These are phyloP conservation scores for Falciphora oryzae DNA, from an alignment of 2,329 filamentous ascomycete genomes.

Conservation along the genomic window DNA sequence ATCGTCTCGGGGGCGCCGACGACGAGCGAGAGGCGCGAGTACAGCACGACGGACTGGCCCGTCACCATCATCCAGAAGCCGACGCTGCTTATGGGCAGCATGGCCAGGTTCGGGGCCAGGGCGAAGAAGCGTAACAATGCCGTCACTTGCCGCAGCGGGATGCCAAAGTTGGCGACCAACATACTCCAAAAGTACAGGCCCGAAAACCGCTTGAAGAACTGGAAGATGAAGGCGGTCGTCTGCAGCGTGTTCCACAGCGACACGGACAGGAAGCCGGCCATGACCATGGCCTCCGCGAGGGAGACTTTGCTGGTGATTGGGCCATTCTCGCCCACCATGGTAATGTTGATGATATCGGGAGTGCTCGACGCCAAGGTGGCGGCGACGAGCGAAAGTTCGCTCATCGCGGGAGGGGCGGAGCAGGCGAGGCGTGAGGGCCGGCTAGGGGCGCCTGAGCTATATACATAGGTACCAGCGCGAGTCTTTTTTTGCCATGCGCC, in stretches of 20 bases:
- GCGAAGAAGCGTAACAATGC: slow-evolving; percentile 8
- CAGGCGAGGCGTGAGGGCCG: too few relatives aligned
- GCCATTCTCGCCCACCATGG: neutral
- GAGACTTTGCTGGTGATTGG: neutral
- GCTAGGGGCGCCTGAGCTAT: too few relatives aligned
- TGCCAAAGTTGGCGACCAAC: neutral
- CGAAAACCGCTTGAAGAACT: neutral
- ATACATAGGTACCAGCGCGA: too few relatives aligned
- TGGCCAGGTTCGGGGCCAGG: slow-evolving; percentile 6
- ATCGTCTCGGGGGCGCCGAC: slow-evolving; percentile 39
- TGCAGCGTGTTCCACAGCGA: slow-evolving; percentile 4
- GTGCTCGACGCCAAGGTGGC: too few relatives aligned
- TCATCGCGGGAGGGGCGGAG: too few relatives aligned
- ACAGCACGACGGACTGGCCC: slow-evolving; percentile 49
- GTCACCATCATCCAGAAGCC: slow-evolving; percentile 51
- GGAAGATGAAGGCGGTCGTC: slow-evolving; percentile 6
- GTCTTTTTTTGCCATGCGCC: too few relatives aligned
- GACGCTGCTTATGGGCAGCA: slow-evolving; percentile 33
- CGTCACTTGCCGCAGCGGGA: slow-evolving; percentile 1
- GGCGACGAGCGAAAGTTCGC: too few relatives aligned
- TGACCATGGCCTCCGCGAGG: slow-evolving; percentile 7
- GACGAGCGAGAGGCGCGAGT: slow-evolving; percentile 48
- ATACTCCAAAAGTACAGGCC: slow-evolving; percentile 9
- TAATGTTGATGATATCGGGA: neutral
- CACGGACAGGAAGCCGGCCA: slow-evolving; percentile 5